phyloP scores from a whole-genome alignment of 2,329 filamentous ascomycete genomes.

The Xylaria sp. region DNA sequence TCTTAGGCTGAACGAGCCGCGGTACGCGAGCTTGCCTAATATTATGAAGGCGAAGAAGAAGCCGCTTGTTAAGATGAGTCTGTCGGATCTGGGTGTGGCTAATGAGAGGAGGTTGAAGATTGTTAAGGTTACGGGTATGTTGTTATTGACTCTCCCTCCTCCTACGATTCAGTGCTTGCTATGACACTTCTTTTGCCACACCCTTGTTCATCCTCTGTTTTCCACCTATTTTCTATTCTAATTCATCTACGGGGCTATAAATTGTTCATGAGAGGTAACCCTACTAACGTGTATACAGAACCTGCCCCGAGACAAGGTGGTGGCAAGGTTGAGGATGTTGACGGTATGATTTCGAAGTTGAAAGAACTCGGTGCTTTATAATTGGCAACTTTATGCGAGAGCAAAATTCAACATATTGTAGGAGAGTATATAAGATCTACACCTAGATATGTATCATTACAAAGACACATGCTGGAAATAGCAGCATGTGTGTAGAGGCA shows the following conservation, averaged over 20 bases:
- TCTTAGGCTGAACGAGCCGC: constrained; percentile 89
- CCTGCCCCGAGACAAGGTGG: constrained; percentile 87
- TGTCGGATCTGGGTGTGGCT: constrained; percentile 82
- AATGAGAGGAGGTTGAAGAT: constrained; percentile 81
- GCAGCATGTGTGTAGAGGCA: not conserved
- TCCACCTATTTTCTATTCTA: not conserved
- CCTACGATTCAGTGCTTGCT: not conserved
- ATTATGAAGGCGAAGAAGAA: constrained; percentile 99
- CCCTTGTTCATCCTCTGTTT: not conserved
- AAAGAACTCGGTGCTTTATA: constrained; percentile 95
- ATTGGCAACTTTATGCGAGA: not conserved
- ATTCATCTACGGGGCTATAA: not conserved
- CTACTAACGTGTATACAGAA: constrained; percentile 58
- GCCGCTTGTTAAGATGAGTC: constrained; percentile 88
- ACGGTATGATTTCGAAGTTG: constrained; percentile 89
- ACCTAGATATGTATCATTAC: constrained; percentile 17
- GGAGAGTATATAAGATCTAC: not conserved
- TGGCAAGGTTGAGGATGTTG: constrained; percentile 96
- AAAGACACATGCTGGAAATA: not conserved
- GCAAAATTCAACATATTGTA: constrained; percentile 2
- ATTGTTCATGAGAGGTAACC: not conserved
- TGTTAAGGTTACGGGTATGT: constrained; percentile 81
- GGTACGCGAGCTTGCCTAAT: constrained; percentile 94
- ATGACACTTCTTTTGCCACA: not conserved
- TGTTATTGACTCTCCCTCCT: constrained; percentile 45